Evolutionary conservation across 345 rosid genomes (phyloP), one percentile per base, ranked within the genome.

Genomic region (Salix brachista): DNA sequence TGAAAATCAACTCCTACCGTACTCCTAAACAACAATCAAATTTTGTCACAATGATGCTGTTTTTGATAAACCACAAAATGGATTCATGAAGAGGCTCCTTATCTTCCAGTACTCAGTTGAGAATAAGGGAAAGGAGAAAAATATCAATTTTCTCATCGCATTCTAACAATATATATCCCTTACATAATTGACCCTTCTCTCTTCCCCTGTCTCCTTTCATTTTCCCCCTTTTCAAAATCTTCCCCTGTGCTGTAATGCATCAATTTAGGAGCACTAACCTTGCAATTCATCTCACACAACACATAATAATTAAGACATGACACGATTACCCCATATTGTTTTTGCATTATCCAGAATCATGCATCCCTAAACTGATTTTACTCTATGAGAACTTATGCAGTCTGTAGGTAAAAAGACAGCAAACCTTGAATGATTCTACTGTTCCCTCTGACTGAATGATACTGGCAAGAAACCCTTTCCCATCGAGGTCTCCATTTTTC

Each of bases 401-500:
- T 9, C 13, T 42, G 46, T 42, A 11, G 46, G 46, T 42, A 42
- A 7, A 39, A 70, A 77, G 75, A 71, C 67, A 70, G 18, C 79
- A 61, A 25, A 94, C 97, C 97, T 92, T 88, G 82, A 94, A 92
- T 17, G 92, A 94, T 79, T 89, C 89, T 1, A 91, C 42, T 2
- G 98, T 94, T 87, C 98, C 98, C 82, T 91, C 91, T 42, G 82
- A 19, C 82, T 58, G 77, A 76, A 94, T 0, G 72, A 92, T 70
- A 67, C 86, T 86, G 41, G 95, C 84, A 72, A 94, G 89, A 50
- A 92, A 34, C 42, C 97, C 98, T 86, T 83, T 91, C 80, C 89
- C 72, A 66, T 92, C 97, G 48, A 92, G 97, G 75, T 94, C 98
- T 61, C 97, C 98, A 75, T 94, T 91, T 83, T 83, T 92, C 97